Percentiles rank a stretch among this genome's conserved stretches.
phyloP scores from a whole-genome alignment of 495 filamentous ascomycete genomes.

The Hypomontagnella monticulosa region DNA sequence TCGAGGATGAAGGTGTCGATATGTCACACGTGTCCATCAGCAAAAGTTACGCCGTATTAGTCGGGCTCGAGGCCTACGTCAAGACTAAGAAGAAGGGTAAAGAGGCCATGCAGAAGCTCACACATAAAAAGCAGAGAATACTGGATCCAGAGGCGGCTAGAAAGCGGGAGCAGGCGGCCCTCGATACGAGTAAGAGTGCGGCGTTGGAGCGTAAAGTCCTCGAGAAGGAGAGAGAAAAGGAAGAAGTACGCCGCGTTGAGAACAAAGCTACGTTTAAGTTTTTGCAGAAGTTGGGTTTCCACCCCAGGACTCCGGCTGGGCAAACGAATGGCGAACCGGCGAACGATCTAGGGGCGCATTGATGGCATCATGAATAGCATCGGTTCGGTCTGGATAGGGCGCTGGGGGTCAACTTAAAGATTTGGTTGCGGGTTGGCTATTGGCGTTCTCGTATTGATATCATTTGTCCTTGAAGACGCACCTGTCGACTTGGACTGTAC shows the following conservation, averaged over 20 bases:
- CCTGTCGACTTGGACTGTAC: neutral
- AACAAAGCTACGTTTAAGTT: slow-evolving; percentile 46
- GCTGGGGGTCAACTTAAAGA: neutral
- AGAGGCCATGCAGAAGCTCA: slow-evolving; percentile 50
- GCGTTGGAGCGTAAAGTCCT: slow-evolving; percentile 56
- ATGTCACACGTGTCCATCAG: slow-evolving; percentile 80
- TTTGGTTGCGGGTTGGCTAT: slow-evolving; percentile 7
- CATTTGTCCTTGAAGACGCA: slow-evolving; percentile 3
- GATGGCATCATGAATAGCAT: slow-evolving; percentile 11
- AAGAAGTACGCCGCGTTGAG: slow-evolving; percentile 49
- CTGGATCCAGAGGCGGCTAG: slow-evolving; percentile 56
- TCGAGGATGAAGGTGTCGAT: slow-evolving; percentile 80
- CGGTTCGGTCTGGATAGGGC: neutral
- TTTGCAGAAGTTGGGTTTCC: slow-evolving; percentile 48
- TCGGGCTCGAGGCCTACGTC: slow-evolving; percentile 83
- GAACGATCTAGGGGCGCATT: slow-evolving; percentile 4
- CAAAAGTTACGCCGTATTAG: slow-evolving; percentile 80
- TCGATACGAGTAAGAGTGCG: slow-evolving; percentile 62
- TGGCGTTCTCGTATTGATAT: slow-evolving; percentile 31
- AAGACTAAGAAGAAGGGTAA: slow-evolving; percentile 69
- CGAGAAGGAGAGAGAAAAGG: slow-evolving; percentile 47
- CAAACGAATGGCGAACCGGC: slow-evolving; percentile 22
- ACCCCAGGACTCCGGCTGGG: slow-evolving; percentile 38
- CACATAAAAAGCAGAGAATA: slow-evolving; percentile 49
- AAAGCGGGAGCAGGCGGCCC: slow-evolving; percentile 53